A percentile compares a stretch with the other conserved stretches of the same genome.
Conservation (phyloP, 1,139 yeast species). For the Lodderomyces beijingensis region DNA sequence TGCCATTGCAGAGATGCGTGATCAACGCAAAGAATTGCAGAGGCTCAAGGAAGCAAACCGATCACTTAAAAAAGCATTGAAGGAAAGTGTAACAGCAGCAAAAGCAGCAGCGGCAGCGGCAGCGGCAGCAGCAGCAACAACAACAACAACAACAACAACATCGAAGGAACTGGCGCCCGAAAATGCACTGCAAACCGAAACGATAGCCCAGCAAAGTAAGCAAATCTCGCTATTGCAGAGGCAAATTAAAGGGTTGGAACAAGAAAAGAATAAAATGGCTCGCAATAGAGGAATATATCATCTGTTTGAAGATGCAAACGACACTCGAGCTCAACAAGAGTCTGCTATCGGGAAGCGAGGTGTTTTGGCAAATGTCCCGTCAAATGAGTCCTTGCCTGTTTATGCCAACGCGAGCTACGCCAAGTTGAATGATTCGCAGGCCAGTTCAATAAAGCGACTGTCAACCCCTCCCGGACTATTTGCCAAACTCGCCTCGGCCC, state of each 20-base stretch:
- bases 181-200: conserved; percentile 16
- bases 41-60: conserved; percentile 23
- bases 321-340: too few species aligned
- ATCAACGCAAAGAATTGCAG: conserved; percentile 20
- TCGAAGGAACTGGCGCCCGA: conserved; percentile 8
- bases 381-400: too few species aligned
- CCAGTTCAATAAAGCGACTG: conserved; percentile 9
- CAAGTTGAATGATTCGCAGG: conserved; percentile 4
- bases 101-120: conserved; percentile 5
- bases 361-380: too few species aligned
- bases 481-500: conserved; percentile 1
- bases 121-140: conserved; percentile 1
- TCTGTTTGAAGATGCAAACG: too few species aligned
- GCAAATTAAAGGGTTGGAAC: conserved; percentile 8
- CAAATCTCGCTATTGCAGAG: conserved; percentile 22
- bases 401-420: conserved; percentile 4
- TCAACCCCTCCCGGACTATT: conserved; percentile 19
- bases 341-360: too few species aligned
- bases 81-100: conserved; percentile 14
- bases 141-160: too few species aligned
- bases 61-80: conserved; percentile 10
- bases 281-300: conserved; percentile 2
- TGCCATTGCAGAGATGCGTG: conserved; percentile 29
- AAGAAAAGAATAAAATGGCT: conserved; percentile 2
- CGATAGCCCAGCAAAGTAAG: conserved; percentile 19